Conservation (phyloP, 306 rosid genomes). For the Geum urbanum region DNA sequence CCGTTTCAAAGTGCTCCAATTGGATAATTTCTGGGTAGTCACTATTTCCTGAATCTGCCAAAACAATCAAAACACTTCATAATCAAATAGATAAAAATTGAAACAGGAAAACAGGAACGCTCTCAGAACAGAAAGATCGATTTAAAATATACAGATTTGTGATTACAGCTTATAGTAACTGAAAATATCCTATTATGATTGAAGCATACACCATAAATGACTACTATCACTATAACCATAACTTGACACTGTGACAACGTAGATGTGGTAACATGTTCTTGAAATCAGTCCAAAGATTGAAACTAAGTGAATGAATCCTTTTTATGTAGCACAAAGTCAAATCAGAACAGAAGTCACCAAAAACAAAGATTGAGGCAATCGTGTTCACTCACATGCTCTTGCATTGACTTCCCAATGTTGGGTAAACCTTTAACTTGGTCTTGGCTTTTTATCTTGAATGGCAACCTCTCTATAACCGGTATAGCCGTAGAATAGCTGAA, state of each 20-base stretch:
- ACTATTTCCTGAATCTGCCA: conserved; percentile 93
- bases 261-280: not conserved
- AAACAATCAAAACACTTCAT: conserved; percentile 24
- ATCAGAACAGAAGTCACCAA: not conserved
- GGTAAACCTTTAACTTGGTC: conserved; percentile 75
- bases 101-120: too few species aligned
- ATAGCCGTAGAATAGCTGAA: conserved; percentile 93
- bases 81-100: conserved; percentile 24
- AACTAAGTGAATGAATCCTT: not conserved
- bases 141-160: not conserved
- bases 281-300: not conserved
- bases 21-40: conserved; percentile 74
- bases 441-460: conserved; percentile 65
- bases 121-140: not conserved
- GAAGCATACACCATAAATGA: not conserved
- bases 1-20: conserved; percentile 85
- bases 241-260: not conserved
- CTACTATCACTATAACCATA: not conserved
- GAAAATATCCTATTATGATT: not conserved
- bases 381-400: conserved; percentile 71
- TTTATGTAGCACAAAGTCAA: not conserved
- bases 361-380: not conserved
- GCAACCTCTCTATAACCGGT: conserved; percentile 73
- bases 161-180: not conserved
- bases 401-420: conserved; percentile 79